Percentiles rank a stretch among this genome's conserved stretches.
phyloP scores from a whole-genome alignment of 768 basidiomycete genomes.

The Kondoa subrosea region DNA sequence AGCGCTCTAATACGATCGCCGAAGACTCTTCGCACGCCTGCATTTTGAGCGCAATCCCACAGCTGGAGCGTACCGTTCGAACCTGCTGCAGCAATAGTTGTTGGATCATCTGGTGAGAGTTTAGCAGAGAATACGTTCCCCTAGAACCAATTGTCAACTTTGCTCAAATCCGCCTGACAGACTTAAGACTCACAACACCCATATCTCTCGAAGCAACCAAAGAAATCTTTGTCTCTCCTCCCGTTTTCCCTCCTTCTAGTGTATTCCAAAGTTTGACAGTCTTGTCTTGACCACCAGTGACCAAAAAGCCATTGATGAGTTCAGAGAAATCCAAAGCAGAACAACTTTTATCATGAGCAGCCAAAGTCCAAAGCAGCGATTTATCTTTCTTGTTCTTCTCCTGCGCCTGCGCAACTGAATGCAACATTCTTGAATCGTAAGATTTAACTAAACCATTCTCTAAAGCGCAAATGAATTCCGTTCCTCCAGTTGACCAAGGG shows the following conservation, averaged over 20 bases:
- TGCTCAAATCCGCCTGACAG: background rate
- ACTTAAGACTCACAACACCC: constrained; percentile 52
- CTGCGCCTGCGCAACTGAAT: background rate
- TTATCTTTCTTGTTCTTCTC: constrained; percentile 23
- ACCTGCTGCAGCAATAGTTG: constrained; percentile 84
- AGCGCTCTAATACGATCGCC: constrained; percentile 45
- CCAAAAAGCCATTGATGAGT: constrained; percentile 73
- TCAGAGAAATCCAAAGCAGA: constrained; percentile 82
- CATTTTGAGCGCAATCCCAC: constrained; percentile 81
- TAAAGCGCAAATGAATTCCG: constrained; percentile 53
- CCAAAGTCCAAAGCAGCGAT: constrained; percentile 60
- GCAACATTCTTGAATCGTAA: constrained; percentile 54
- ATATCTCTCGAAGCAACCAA: constrained; percentile 75
- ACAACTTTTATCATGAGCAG: constrained; percentile 80
- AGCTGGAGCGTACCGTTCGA: constrained; percentile 85
- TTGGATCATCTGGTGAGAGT: constrained; percentile 86
- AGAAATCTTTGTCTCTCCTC: constrained; percentile 52
- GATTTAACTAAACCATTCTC: constrained; percentile 88
- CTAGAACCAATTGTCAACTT: constrained; percentile 36
- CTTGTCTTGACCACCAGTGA: constrained; percentile 87
- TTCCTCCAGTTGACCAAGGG: constrained; percentile 32
- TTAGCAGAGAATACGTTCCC: constrained; percentile 87
- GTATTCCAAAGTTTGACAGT: constrained; percentile 79
- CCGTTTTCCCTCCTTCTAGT: constrained; percentile 43
- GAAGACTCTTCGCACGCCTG: constrained; percentile 66